Evolutionary conservation across 2,329 filamentous ascomycete genomes (phyloP), one percentile per base, ranked within the genome.

Genomic region (Dactylellina sp.): DNA sequence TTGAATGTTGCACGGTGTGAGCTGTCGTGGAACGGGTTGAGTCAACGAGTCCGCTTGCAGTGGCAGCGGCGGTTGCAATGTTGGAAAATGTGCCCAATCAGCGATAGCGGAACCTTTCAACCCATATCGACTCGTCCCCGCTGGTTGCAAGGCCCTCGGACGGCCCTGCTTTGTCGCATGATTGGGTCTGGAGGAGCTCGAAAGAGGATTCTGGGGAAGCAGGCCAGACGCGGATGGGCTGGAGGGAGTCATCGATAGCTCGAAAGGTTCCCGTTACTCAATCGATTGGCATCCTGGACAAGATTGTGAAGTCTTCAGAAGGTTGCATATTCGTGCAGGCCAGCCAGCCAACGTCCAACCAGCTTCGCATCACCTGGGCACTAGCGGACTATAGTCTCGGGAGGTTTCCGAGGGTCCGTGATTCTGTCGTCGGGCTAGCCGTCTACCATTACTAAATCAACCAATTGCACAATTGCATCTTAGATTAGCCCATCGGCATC

Each of bases 1-100:
- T 64, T 65, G n/a, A 18, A n/a, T 1, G 39, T 46, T 16, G 60
- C 5, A 32, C 53, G 32, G n/a, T 25, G 22, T 44, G n/a, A 35
- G 18, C 25, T 80, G 81, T n/a, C 78, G 75, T 70, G 2, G 28
- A 37, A 53, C 32, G 49, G 4, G 37, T 11, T 53, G 49, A 53
- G 49, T 53, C 49, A 53, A 20, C 4, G 16, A 20, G 2, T 46
- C 42, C 20, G 42, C 42, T 22, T 11, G 5, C 11, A 20, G 7
- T n/a, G 46, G 22, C 20, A 28, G n/a, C 46, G 11, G 46, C 46
- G 22, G 7, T 22, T 46, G 42, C 7, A 50, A 25, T 28, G 46
- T 9, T 9, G 20, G 9, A 32, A 50, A 25, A 12, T 37, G 25
- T 53, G 25, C 14, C 28, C 49, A 53, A 37, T 53, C 25, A n/a